Evolutionary conservation across 2,329 filamentous ascomycete species (phyloP).

Genomic region (Trichoderma sp.): DNA sequence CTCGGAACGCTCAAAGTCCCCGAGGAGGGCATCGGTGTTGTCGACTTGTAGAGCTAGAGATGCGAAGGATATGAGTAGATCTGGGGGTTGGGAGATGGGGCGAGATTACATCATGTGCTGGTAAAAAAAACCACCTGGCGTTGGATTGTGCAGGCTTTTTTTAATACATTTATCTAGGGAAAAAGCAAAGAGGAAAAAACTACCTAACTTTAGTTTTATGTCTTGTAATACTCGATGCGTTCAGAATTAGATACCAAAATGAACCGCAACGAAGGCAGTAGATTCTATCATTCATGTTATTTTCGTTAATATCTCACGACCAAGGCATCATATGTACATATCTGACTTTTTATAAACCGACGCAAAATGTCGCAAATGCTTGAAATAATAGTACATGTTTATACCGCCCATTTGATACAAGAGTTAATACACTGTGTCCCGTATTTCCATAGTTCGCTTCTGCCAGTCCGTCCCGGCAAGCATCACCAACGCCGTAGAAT

Average conservation of each 20-base stretch:
- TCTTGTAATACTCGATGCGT: conserved; percentile 24
- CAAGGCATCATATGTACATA: background rate
- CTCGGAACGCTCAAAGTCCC: conserved; percentile 52
- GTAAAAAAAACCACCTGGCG: background rate
- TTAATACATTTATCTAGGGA: background rate
- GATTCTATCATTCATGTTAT: background rate
- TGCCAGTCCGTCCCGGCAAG: background rate
- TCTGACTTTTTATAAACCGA: background rate
- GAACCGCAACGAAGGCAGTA: conserved; percentile 20
- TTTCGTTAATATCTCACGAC: background rate
- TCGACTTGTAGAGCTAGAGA: background rate
- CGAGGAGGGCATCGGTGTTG: conserved; percentile 43
- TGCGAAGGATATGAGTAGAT: background rate
- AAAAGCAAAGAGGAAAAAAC: background rate
- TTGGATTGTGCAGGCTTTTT: background rate
- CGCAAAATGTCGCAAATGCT: background rate
- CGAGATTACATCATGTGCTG: background rate
- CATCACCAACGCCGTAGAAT: background rate
- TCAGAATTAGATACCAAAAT: conserved; percentile 27
- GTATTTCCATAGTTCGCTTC: background rate
- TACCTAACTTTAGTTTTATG: background rate
- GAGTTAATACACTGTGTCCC: background rate
- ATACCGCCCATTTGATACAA: background rate
- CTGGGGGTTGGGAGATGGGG: too few relatives aligned
- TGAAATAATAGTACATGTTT: background rate